Base-by-base conservation (phyloP, 106 monocot species). In the Chionographis japonica region DNA sequence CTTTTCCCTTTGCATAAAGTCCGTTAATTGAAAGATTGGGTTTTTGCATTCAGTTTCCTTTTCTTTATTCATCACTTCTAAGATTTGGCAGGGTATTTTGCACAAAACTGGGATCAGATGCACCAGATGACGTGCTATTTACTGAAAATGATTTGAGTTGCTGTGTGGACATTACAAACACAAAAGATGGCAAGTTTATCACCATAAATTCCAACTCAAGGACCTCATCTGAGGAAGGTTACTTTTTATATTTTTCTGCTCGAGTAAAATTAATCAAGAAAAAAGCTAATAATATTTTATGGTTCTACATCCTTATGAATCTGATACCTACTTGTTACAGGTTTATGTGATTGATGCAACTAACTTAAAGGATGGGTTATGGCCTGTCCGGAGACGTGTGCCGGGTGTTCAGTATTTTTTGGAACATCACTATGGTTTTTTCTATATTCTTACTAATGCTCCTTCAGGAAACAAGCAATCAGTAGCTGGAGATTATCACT, bases 161-260 rank as follows among this genome's bases (percentile, higher is more conserved):
- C 70, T 89, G 84, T 73, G 86, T 97, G 16, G 95, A 97, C 63
- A 92, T 97, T 65, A 80, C 92, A 74, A 86, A 66, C 78, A 97
- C 95, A 70, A 97, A 97, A 74, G 95, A 97, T 85, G 78, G 81
- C 46, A 92, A 77, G 59, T 97, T 80, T 82, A 80, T 97, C 55
- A 97, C 95, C 35, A 79, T 97, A 69, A 97, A 97, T 72, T 97
- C 95, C 35, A 97, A 97, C 66, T 84, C 95, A 10, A 89, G 89
- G 65, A 70, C 78, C 53, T 89, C 95, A 78, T 97, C 95, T 16
- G 92, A 97, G 95, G 95, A 95, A 95, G 82, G 88, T 86, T 66
- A 68, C 79, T 71, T 84, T 84, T 65, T 42, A 52, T 43, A 60
- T 81, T 35, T 60, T 54, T 70, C 63, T 63, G 4, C 16, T 66